Percentiles rank a stretch among this genome's conserved stretches.
Conservation (phyloP, 371 early-diverging fungal species). For the Syncephalastrum monosporum region DNA sequence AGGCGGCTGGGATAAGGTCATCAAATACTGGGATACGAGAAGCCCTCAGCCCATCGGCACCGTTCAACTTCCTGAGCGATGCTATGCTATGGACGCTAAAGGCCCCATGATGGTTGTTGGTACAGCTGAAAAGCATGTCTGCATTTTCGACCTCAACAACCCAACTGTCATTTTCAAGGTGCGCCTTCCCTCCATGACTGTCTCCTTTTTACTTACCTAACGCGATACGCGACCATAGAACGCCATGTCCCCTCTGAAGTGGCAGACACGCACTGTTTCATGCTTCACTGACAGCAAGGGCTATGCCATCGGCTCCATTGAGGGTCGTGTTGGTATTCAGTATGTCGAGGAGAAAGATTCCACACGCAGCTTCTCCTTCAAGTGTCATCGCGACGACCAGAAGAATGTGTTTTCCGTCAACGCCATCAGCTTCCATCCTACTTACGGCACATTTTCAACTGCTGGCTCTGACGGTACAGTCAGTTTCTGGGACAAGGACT, state of each 20-base stretch:
- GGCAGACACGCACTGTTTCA: constrained; percentile 80
- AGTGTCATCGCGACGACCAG: constrained; percentile 87
- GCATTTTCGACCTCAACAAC: constrained; percentile 78
- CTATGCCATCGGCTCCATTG: constrained; percentile 87
- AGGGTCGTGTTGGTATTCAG: constrained; percentile 90
- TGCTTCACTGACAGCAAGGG: constrained; percentile 82
- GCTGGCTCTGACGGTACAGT: constrained; percentile 91
- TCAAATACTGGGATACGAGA: constrained; percentile 93
- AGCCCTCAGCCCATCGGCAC: constrained; percentile 72
- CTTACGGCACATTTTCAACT: constrained; percentile 88
- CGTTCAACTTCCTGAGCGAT: constrained; percentile 80
- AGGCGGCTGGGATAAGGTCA: constrained; percentile 97
- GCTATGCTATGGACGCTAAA: constrained; percentile 84
- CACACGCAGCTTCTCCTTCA: constrained; percentile 85
- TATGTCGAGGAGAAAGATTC: constrained; percentile 77
- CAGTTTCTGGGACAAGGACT: constrained; percentile 88
- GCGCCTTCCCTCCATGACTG: background rate
- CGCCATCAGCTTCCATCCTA: constrained; percentile 83
- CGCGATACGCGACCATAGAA: constrained; percentile 14
- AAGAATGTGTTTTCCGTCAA: constrained; percentile 78
- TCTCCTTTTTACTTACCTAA: no score
- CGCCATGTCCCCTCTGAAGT: constrained; percentile 58
- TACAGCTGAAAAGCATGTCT: constrained; percentile 66
- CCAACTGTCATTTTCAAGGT: constrained; percentile 76
- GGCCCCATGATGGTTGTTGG: constrained; percentile 41